Evolutionary conservation across 345 rosid genomes (phyloP), one percentile per base, ranked within the genome.

Genomic region (Kandelia obovata): DNA sequence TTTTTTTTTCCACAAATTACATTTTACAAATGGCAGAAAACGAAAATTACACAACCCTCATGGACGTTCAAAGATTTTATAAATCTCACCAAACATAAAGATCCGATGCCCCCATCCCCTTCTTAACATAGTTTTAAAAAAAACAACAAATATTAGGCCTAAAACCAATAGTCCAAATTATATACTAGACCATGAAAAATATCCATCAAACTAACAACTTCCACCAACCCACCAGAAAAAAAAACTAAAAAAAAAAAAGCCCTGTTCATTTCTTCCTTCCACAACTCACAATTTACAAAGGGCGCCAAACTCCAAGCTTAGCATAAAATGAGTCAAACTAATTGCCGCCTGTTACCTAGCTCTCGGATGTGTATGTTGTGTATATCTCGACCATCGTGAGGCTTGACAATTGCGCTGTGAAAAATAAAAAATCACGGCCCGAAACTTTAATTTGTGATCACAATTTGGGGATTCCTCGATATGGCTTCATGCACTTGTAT

Each of bases 281-380:
- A 72, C 75, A 73, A 82, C 76, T 81, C 21, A 21, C 87, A 71
- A 85, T 88, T 76, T 88, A 88, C 87, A 84, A 65, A 60, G 57
- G 64, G 72, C 58, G 70, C 78, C 25, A 20, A 65, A 70, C 72
- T 72, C 73, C 58, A 72, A 61, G 15, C 55, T 19, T 52, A 58
- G 68, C 82, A 56, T 73, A 74, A 60, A 58, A 39, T 64, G 63
- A 65, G 71, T 47, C 66, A 46, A 71, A 67, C 81, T 71, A 63
- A 52, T 75, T 15, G 57, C 72, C 78, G 59, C 63, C 71, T 66
- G 71, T 71, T 62, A 80, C 77, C 73, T 66, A 62, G 69, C 57
- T 71, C 77, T 79, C 64, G 17, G 81, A 80, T 77, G 73, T 70
- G 83, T 68, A 81, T 62, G 65, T 70, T 77, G 73, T 70, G 83